Percentiles rank a stretch among this genome's conserved stretches.
phyloP scores from a whole-genome alignment of 257 asterid species.

The Voacanga thouarsii region DNA sequence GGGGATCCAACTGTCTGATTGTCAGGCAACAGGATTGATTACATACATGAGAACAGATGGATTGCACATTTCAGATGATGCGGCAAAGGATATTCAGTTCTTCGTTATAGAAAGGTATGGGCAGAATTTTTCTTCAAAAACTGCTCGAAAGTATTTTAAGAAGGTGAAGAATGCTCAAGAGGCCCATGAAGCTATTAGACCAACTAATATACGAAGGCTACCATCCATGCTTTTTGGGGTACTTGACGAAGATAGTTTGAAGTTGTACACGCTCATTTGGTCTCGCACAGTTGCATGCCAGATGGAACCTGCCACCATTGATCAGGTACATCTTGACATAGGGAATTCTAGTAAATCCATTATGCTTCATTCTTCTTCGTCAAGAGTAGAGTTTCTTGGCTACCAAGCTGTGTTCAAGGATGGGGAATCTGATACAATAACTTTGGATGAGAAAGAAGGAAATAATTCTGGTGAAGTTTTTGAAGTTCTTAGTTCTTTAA shows the following conservation, averaged over 20 bases:
- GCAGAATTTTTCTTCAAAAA: conserved; percentile 49
- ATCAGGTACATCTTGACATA: conserved; percentile 71
- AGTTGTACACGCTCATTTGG: conserved; percentile 84
- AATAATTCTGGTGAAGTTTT: conserved; percentile 33
- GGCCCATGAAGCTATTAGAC: conserved; percentile 98
- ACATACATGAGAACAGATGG: conserved; percentile 98
- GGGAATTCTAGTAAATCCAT: conserved; percentile 56
- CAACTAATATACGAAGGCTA: conserved; percentile 72
- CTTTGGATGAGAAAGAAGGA: conserved; percentile 39
- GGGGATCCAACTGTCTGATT: conserved; percentile 73
- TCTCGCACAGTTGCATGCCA: conserved; percentile 82
- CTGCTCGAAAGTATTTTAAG: conserved; percentile 66
- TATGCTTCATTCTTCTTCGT: conserved; percentile 62
- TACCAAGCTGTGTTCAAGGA: conserved; percentile 67
- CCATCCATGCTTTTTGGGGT: conserved; percentile 69
- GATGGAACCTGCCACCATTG: conserved; percentile 77
- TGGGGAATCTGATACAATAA: conserved; percentile 37
- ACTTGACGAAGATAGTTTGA: conserved; percentile 79
- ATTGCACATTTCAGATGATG: conserved; percentile 75
- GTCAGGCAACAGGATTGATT: conserved; percentile 68
- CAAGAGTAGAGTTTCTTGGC: conserved; percentile 67
- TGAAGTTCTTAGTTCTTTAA: conserved; percentile 52
- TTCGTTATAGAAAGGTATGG: conserved; percentile 70
- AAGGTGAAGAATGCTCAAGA: conserved; percentile 94
- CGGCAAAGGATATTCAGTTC: conserved; percentile 66